Evolutionary conservation across 257 asterid genomes (phyloP).

Genomic region (Haberlea rhodopensis): DNA sequence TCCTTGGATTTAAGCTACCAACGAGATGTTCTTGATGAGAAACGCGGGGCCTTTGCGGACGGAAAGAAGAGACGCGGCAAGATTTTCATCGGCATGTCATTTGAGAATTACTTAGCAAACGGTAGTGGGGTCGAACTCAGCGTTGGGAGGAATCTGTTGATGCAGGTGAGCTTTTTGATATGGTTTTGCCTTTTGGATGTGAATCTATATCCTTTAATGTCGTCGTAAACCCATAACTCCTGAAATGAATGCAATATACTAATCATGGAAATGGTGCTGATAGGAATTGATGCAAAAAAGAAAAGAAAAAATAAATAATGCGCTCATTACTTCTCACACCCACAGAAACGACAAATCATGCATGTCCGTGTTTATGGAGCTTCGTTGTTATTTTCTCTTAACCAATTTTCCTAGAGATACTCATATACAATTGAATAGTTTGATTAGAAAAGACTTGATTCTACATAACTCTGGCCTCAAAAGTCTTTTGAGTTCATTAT

Average conservation of each 20-base stretch:
- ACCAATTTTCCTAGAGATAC: not conserved
- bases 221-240: not conserved
- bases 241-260: not conserved
- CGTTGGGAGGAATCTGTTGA: constrained; percentile 72
- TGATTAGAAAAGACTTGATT: not conserved
- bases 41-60: constrained; percentile 56
- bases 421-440: not conserved
- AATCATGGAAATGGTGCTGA: not conserved
- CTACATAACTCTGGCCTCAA: not conserved
- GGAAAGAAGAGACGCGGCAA: constrained; percentile 88
- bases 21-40: constrained; percentile 57
- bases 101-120: constrained; percentile 42
- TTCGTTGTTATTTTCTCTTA: constrained; percentile 8
- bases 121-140: constrained; percentile 37
- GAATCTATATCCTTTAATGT: not conserved
- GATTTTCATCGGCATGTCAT: constrained; percentile 89
- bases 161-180: constrained; percentile 53
- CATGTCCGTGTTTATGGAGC: not conserved
- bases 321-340: not conserved
- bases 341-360: not conserved
- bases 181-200: constrained; percentile 1
- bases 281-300: not conserved
- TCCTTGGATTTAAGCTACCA: constrained; percentile 79
- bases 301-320: not conserved
- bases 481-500: too few relatives aligned